Percentiles rank a stretch among this genome's conserved stretches.
phyloP scores from a whole-genome alignment of 2,329 filamentous ascomycete genomes.

The Tolypocladium capitatum region DNA sequence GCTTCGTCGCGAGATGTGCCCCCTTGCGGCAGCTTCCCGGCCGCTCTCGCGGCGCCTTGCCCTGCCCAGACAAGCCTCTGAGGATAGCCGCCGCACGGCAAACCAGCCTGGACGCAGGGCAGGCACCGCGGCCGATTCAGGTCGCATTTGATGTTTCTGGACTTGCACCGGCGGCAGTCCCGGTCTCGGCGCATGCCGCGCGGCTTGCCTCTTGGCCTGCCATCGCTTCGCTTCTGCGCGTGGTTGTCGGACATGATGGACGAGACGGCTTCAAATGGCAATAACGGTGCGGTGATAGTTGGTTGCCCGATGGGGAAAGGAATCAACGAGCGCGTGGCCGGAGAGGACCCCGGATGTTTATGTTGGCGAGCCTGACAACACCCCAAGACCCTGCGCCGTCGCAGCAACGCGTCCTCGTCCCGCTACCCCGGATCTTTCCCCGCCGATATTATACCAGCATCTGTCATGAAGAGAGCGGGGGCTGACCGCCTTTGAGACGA shows the following conservation, averaged over 20 bases:
- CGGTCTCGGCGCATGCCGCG: slow-evolving; percentile 15
- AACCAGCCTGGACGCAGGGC: slow-evolving; percentile 13
- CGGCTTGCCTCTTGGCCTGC: slow-evolving; percentile 11
- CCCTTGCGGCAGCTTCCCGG: slow-evolving; percentile 1
- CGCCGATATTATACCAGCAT: neutral
- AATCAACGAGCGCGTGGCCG: neutral
- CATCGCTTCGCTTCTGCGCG: neutral
- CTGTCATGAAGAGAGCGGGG: neutral
- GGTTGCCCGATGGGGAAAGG: slow-evolving; percentile 5
- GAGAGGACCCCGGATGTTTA: no score
- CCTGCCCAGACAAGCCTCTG: slow-evolving; percentile 17
- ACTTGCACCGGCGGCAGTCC: slow-evolving; percentile 14
- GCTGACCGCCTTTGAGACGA: no score
- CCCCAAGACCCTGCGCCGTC: no score
- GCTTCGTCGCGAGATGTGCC: no score
- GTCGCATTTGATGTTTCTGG: slow-evolving; percentile 13
- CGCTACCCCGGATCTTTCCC: neutral
- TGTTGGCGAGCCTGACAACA: no score
- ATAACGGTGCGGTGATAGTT: neutral
- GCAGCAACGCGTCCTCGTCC: neutral
- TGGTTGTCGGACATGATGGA: neutral
- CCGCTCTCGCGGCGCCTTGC: slow-evolving; percentile 1
- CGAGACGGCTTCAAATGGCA: neutral
- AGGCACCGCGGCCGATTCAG: slow-evolving; percentile 14
- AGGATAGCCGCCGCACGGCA: slow-evolving; percentile 17